Conservation (phyloP, 129 eudicot genomes). For the Ambrosia artemisiifolia region DNA sequence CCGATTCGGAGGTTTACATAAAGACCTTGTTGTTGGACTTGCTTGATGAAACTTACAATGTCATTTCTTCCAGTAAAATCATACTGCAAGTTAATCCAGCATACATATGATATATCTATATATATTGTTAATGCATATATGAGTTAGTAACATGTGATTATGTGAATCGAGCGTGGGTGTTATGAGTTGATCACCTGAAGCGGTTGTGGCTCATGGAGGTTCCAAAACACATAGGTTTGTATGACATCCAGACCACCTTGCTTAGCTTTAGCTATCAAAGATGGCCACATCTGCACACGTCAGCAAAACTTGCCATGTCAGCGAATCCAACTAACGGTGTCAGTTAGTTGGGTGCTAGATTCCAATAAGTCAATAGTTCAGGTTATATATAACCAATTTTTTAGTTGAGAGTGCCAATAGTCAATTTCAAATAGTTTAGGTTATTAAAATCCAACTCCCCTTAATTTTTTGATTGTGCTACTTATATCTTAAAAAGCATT, state of each 20-base stretch:
- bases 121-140: background rate
- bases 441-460: too few species aligned
- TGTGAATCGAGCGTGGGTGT: too few species aligned
- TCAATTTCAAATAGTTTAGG: too few species aligned
- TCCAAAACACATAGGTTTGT: constrained; percentile 92
- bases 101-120: background rate
- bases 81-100: constrained; percentile 39
- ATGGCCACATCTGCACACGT: constrained; percentile 95
- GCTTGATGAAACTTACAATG: constrained; percentile 70
- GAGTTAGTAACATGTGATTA: background rate
- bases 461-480: too few species aligned
- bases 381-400: too few species aligned
- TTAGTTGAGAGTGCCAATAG: too few species aligned
- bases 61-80: constrained; percentile 74
- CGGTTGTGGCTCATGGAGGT: constrained; percentile 85
- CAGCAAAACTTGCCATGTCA: too few species aligned
- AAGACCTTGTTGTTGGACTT: constrained; percentile 81
- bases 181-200: constrained; percentile 53
- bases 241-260: constrained; percentile 78
- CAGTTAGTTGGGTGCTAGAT: too few species aligned
- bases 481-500: too few species aligned
- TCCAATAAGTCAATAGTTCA: too few species aligned
- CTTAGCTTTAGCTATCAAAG: constrained; percentile 80
- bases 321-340: too few species aligned
- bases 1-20: constrained; percentile 81